Conservation (phyloP, 2,329 filamentous ascomycete genomes). For the Alternaria arbusti region DNA sequence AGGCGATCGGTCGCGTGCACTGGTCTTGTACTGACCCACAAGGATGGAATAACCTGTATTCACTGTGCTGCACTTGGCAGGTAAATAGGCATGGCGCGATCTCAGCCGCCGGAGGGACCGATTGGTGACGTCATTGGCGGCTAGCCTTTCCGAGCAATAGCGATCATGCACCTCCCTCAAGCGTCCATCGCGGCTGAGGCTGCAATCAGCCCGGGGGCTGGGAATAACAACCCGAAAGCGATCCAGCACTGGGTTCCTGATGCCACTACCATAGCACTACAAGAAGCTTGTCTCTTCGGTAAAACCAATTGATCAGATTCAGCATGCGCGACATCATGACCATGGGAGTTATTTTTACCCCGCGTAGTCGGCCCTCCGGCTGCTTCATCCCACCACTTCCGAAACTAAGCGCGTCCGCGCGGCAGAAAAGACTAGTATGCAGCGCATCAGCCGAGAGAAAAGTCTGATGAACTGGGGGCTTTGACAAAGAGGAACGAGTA, state of each 20-base stretch:
- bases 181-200: not conserved
- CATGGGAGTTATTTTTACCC: not conserved
- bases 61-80: slow-evolving; percentile 17
- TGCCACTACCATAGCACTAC: not conserved
- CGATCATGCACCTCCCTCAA: slow-evolving; percentile 1
- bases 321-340: not conserved
- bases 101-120: slow-evolving; percentile 2
- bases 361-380: not conserved
- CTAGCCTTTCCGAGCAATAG: slow-evolving; percentile 4
- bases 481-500: not conserved
- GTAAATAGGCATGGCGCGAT: slow-evolving; percentile 12
- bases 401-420: not conserved
- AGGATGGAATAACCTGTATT: slow-evolving; percentile 31
- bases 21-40: slow-evolving; percentile 27
- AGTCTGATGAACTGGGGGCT: not conserved
- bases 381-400: not conserved
- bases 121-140: slow-evolving; percentile 15
- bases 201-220: not conserved
- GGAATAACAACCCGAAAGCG: not conserved
- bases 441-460: not conserved
- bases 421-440: not conserved
- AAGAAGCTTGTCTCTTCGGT: not conserved
- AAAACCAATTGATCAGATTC: not conserved
- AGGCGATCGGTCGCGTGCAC: slow-evolving; percentile 18
- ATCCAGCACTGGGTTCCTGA: not conserved